Evolutionary conservation across 208 protist species (phyloP).

Genomic region (Crithidia bombi): DNA sequence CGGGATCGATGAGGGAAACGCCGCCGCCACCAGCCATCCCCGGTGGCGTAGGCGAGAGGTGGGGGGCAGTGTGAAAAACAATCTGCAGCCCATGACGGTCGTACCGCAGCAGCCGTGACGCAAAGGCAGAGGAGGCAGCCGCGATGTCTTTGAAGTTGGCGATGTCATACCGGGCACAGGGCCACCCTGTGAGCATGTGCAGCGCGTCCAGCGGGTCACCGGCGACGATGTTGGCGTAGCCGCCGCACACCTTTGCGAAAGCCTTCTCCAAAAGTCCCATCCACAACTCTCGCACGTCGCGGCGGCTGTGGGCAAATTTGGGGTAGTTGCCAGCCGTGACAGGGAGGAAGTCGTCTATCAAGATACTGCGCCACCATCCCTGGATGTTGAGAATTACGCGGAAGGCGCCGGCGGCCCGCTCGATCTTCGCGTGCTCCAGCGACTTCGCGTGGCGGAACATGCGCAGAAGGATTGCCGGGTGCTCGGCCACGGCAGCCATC

Average conservation of each 20-base stretch:
- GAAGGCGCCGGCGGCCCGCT: constrained; percentile 60
- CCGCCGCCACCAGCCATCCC: not conserved
- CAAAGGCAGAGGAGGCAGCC: constrained; percentile 21
- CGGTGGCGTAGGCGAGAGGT: not conserved
- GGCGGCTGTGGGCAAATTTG: constrained; percentile 45
- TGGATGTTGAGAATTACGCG: constrained; percentile 66
- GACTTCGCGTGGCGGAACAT: constrained; percentile 35
- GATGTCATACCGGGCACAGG: constrained; percentile 46
- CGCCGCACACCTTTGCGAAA: constrained; percentile 73
- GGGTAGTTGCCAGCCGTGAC: constrained; percentile 34
- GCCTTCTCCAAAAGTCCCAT: constrained; percentile 82
- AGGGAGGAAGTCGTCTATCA: constrained; percentile 83
- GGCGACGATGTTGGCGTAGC: constrained; percentile 59
- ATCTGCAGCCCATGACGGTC: constrained; percentile 29
- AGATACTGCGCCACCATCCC: constrained; percentile 72
- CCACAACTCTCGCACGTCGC: constrained; percentile 74
- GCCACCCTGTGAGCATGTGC: constrained; percentile 59
- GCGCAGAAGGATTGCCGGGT: constrained; percentile 33
- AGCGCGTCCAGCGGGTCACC: constrained; percentile 71
- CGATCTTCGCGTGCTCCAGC: constrained; percentile 19
- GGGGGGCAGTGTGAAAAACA: constrained; percentile 30
- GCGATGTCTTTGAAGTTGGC: constrained; percentile 28
- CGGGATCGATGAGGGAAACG: not conserved
- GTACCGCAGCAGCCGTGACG: constrained; percentile 29
- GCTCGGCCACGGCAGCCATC: constrained; percentile 59